These are phyloP conservation scores for Massarina eburnea DNA, from an alignment of 2,329 filamentous ascomycete species.

Conservation along the genomic window DNA sequence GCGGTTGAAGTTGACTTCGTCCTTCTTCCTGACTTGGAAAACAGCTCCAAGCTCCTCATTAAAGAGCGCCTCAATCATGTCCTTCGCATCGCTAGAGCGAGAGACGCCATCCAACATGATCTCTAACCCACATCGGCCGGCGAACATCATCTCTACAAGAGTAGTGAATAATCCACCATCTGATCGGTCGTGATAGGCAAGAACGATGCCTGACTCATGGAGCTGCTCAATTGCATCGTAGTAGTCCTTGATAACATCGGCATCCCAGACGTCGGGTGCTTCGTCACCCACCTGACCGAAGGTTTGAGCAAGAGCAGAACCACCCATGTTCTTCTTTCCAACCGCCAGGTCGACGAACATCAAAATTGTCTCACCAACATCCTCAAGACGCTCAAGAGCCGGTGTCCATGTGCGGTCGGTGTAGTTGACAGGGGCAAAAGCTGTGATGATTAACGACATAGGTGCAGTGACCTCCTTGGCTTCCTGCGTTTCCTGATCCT, in stretches of 20 bases:
- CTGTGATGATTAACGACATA: slow-evolving; percentile 86
- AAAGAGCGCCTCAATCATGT: slow-evolving; percentile 79
- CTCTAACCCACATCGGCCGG: slow-evolving; percentile 84
- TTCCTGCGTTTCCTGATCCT: slow-evolving; percentile 65
- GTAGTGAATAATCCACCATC: slow-evolving; percentile 92
- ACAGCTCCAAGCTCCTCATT: slow-evolving; percentile 95
- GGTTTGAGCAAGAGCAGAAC: slow-evolving; percentile 86
- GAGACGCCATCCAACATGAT: slow-evolving; percentile 76
- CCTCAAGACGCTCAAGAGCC: slow-evolving; percentile 76
- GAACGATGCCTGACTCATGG: slow-evolving; percentile 69
- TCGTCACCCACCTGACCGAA: slow-evolving; percentile 84
- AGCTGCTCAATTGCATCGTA: slow-evolving; percentile 80
- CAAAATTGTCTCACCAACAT: slow-evolving; percentile 84
- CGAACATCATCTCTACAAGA: slow-evolving; percentile 96
- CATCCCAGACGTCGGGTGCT: slow-evolving; percentile 81
- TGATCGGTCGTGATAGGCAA: slow-evolving; percentile 93
- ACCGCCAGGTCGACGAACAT: slow-evolving; percentile 89
- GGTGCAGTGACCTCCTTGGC: slow-evolving; percentile 88
- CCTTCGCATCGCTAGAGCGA: slow-evolving; percentile 61
- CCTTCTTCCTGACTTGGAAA: slow-evolving; percentile 86
- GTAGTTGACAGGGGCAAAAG: slow-evolving; percentile 82
- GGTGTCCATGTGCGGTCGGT: slow-evolving; percentile 92
- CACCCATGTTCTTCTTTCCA: slow-evolving; percentile 80
- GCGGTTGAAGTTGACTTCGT: slow-evolving; percentile 82
- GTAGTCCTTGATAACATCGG: slow-evolving; percentile 81